phyloP scores from a whole-genome alignment of 345 rosid genomes.

The Camelina hispida region DNA sequence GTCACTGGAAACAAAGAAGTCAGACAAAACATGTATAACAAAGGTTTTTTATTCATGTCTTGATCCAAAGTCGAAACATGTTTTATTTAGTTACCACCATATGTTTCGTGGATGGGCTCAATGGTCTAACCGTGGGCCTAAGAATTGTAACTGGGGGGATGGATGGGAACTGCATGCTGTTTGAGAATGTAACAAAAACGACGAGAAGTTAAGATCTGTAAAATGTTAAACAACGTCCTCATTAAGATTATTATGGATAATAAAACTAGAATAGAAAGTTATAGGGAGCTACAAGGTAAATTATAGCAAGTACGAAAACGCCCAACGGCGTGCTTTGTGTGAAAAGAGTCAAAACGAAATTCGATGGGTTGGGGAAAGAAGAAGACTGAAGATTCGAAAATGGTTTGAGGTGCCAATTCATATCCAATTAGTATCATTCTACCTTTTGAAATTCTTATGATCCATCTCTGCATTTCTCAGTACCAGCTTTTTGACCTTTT shows the following conservation, averaged over 20 bases:
- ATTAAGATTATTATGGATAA: neutral
- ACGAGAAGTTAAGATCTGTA: neutral
- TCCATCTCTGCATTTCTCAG: slow-evolving; percentile 34
- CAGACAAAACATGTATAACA: slow-evolving; percentile 5
- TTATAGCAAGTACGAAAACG: slow-evolving; percentile 24
- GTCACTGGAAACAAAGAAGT: neutral
- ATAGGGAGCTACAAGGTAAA: slow-evolving; percentile 18
- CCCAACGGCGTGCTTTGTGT: slow-evolving; percentile 41
- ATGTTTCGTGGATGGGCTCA: slow-evolving; percentile 8
- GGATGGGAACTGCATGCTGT: neutral
- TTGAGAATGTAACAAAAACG: neutral
- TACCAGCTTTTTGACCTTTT: slow-evolving; percentile 40
- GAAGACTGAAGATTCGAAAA: slow-evolving; percentile 40
- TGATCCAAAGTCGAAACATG: neutral
- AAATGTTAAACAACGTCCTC: slow-evolving; percentile 2
- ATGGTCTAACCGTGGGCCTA: slow-evolving; percentile 12
- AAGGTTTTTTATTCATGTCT: neutral
- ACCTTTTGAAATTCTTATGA: slow-evolving; percentile 43
- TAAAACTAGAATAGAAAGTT: slow-evolving; percentile 4
- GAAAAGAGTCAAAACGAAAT: slow-evolving; percentile 39
- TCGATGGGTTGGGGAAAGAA: slow-evolving; percentile 30
- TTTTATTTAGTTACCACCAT: neutral
- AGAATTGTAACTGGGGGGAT: neutral
- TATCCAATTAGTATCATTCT: slow-evolving; percentile 30
- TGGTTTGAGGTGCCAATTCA: slow-evolving; percentile 44